These are phyloP conservation scores for Ilyonectria robusta DNA, from an alignment of 2,329 filamentous ascomycete genomes.

Conservation along the genomic window DNA sequence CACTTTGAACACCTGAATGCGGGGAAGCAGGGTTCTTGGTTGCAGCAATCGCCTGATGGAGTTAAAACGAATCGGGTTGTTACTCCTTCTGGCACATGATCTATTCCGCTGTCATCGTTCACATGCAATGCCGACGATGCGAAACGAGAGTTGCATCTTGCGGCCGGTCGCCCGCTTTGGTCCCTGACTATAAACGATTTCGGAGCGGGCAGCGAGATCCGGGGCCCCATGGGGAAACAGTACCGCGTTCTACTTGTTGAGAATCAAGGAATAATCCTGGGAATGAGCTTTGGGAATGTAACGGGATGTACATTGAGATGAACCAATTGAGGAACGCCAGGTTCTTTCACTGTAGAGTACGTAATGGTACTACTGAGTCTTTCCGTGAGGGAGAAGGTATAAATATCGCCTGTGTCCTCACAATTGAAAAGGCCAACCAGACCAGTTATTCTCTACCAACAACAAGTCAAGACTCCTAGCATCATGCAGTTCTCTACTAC, in stretches of 20 bases:
- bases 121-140: slow-evolving; percentile 24
- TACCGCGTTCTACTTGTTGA: slow-evolving; percentile 16
- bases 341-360: background rate
- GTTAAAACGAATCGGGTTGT: no score
- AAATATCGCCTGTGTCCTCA: slow-evolving; percentile 17
- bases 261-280: slow-evolving; percentile 15
- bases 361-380: background rate
- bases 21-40: no score
- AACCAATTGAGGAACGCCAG: no score
- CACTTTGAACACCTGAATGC: no score
- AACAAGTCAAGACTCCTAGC: background rate
- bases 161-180: slow-evolving; percentile 30
- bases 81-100: slow-evolving; percentile 5
- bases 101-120: slow-evolving; percentile 13
- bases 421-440: background rate
- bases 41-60: no score
- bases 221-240: slow-evolving; percentile 31
- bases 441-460: background rate
- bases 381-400: slow-evolving; percentile 1
- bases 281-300: background rate
- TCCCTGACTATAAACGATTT: slow-evolving; percentile 4
- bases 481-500: slow-evolving; percentile 35
- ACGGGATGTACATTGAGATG: background rate
- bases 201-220: slow-evolving; percentile 28
- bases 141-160: slow-evolving; percentile 25